Evolutionary conservation across 164 flowering plant species (phyloP).

Genomic region (Hamamelis virginiana): DNA sequence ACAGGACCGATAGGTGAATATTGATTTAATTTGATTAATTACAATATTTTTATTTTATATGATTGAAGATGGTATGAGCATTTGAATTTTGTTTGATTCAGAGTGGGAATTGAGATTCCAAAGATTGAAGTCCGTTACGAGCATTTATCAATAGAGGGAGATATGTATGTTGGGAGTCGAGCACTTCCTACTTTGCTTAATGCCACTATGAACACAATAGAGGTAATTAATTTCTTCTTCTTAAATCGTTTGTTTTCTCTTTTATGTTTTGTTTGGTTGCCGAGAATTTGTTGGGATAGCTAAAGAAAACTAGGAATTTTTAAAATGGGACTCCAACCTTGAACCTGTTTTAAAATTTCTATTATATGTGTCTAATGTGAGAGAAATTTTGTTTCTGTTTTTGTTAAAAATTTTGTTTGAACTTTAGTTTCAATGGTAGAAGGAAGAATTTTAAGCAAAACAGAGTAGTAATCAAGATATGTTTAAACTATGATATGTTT

Average conservation of each 20-base stretch:
- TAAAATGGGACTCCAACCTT: no score
- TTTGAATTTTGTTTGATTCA: background rate
- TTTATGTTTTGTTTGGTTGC: background rate
- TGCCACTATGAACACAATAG: constrained; percentile 9
- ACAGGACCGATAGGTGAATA: constrained; percentile 4
- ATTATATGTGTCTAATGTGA: no score
- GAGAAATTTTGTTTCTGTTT: no score
- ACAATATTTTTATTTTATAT: background rate
- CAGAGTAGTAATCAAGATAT: no score
- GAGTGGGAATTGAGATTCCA: constrained; percentile 17
- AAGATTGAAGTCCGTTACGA: constrained; percentile 17
- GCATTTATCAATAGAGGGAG: constrained; percentile 19
- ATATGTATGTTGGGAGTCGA: constrained; percentile 20
- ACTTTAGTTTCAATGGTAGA: no score
- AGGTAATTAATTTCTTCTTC: constrained; percentile 2
- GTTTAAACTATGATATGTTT: no score
- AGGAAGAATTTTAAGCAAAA: no score
- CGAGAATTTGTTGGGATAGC: no score
- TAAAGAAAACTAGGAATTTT: no score
- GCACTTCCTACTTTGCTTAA: constrained; percentile 20
- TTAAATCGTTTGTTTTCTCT: background rate
- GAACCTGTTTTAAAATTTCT: no score
- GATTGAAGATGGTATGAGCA: no score
- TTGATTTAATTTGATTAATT: background rate
- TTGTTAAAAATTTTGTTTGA: no score